These are phyloP conservation scores for Magnusiomyces sp. DNA, from an alignment of 1,139 yeast genomes.

Conservation along the genomic window DNA sequence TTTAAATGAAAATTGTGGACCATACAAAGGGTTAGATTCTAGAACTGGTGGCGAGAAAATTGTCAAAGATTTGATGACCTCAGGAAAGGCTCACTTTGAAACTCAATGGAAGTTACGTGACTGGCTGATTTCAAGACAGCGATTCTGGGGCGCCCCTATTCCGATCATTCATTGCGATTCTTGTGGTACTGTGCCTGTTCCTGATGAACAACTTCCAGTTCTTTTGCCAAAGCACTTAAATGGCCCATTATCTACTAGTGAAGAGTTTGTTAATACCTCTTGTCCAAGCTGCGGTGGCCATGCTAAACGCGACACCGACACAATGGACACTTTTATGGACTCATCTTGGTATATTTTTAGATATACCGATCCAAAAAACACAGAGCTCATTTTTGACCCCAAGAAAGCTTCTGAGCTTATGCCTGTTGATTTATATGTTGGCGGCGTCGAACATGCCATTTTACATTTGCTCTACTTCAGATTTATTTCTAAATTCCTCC, in stretches of 20 bases:
- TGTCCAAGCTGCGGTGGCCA: slow-evolving; percentile 76
- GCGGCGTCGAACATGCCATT: slow-evolving; percentile 96
- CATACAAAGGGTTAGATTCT: slow-evolving; percentile 43
- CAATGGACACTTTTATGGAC: slow-evolving; percentile 98
- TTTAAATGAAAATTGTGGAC: slow-evolving; percentile 44
- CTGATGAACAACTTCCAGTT: slow-evolving; percentile 79
- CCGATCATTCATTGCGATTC: slow-evolving; percentile 79
- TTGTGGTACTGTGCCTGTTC: slow-evolving; percentile 90
- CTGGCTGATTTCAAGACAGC: slow-evolving; percentile 89
- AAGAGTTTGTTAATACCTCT: slow-evolving; percentile 59
- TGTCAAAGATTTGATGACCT: slow-evolving; percentile 35
- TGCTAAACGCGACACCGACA: slow-evolving; percentile 88
- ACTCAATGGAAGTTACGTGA: slow-evolving; percentile 67
- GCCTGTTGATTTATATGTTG: slow-evolving; percentile 88
- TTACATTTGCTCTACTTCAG: slow-evolving; percentile 79
- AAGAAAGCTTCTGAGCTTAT: slow-evolving; percentile 46
- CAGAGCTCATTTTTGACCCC: slow-evolving; percentile 42
- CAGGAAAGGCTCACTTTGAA: slow-evolving; percentile 39
- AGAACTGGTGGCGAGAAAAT: slow-evolving; percentile 47
- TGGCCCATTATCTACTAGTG: slow-evolving; percentile 56
- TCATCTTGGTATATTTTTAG: slow-evolving; percentile 95
- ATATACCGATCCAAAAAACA: slow-evolving; percentile 66
- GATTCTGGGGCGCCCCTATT: slow-evolving; percentile 98
- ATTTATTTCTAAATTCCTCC: slow-evolving; percentile 72
- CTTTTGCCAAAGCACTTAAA: slow-evolving; percentile 62